Evolutionary conservation across 441 rosid species (phyloP), one percentile per base, ranked within the genome.

Genomic region (Euphorbia corollata): DNA sequence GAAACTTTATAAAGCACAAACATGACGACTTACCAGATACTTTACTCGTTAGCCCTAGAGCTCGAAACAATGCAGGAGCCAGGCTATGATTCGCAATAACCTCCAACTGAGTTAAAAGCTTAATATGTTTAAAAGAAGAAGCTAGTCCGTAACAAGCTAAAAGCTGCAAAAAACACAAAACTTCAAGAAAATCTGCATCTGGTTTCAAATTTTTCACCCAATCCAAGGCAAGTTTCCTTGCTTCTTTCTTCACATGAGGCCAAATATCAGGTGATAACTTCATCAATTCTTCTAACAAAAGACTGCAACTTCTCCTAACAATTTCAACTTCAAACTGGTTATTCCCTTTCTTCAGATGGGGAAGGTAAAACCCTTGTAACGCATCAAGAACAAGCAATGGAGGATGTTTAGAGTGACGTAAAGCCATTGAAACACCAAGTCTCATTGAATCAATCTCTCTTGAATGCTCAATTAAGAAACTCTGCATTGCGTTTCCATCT

Each of bases 381-480:
- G 76, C 79, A 69, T 75, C 77, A 58, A 80, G 67, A 43, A 80
- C 80, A 62, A 78, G 75, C 73, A 69, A 72, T 8, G 84, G 76
- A 64, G 84, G 82, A 50, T 75, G 65, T 1, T 68, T 36, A 7
- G 81, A 79, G n/a, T 62, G 41, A 13, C 24, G 23, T 36, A 80
- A 66, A 48, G 70, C 70, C 45, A 8, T 12, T 6, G 45, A 12
- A 5, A 75, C 68, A 55, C 68, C 68, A 43, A 54, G 24, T 64
- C 60, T 55, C 64, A 75, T 66, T 9, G 62, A 71, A 34, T 73
- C 70, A 48, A 66, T 56, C 15, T 69, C 68, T 8, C 65, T 57
- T 15, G 48, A 20, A 24, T 60, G 73, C 61, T 81, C 65, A 59
- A 65, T 78, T 15, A 78, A 56, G 38, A 71, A 74, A 11, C 67